phyloP scores from a whole-genome alignment of 2,329 filamentous ascomycete species.

The Fusarium chaquense region DNA sequence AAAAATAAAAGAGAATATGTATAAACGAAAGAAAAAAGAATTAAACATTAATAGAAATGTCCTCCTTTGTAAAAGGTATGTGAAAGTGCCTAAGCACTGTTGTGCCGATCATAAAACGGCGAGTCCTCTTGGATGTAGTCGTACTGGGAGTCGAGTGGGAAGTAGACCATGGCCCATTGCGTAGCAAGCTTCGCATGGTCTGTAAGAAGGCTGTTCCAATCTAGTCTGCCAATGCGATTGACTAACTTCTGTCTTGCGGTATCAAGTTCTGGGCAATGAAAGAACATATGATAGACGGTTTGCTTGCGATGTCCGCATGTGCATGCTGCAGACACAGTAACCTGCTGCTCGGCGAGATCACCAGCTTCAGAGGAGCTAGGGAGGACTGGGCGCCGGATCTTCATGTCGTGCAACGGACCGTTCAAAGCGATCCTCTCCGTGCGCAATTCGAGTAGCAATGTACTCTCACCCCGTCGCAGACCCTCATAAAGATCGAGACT shows the following conservation, averaged over 20 bases:
- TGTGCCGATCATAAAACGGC: background rate
- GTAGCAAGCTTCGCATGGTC: background rate
- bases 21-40: background rate
- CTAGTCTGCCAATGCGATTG: background rate
- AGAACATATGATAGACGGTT: background rate
- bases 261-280: background rate
- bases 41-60: background rate
- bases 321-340: background rate
- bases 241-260: background rate
- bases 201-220: background rate
- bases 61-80: background rate
- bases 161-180: background rate
- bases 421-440: conserved; percentile 2
- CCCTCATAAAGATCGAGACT: background rate
- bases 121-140: background rate
- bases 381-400: background rate
- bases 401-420: background rate
- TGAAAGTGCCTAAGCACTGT: background rate
- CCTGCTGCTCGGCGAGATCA: background rate
- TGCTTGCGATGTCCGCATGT: background rate
- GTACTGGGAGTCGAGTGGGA: background rate
- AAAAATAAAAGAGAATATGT: background rate
- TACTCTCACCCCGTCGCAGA: background rate
- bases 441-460: conserved; percentile 1
- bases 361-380: background rate